phyloP scores from a whole-genome alignment of 495 filamentous ascomycete species.

The Neurospora sp. region DNA sequence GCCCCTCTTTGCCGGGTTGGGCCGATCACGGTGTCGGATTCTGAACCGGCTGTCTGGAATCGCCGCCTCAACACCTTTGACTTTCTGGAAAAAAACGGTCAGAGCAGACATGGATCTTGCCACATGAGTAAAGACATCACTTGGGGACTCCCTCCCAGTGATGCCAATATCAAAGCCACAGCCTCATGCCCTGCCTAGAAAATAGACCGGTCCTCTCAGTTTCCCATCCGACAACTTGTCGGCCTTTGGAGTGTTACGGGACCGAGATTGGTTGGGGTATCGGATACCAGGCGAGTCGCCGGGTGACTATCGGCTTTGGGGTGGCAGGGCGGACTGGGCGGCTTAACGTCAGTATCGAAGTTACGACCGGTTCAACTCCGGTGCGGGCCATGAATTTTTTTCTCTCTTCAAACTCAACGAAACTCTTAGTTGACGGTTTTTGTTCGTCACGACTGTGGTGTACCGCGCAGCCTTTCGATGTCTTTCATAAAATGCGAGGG shows the following conservation, averaged over 20 bases:
- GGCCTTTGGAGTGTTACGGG: background rate
- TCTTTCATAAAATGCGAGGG: background rate
- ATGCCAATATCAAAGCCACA: too few species aligned
- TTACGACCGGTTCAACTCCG: background rate
- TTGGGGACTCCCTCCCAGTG: too few species aligned
- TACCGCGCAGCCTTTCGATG: too few species aligned
- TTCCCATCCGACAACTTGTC: background rate
- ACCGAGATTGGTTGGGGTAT: too few species aligned
- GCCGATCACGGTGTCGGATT: background rate
- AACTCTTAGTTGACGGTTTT: too few species aligned
- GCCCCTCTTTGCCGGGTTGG: too few species aligned
- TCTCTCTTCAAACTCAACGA: too few species aligned
- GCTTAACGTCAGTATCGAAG: background rate
- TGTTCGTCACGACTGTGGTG: too few species aligned
- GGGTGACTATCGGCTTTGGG: too few species aligned
- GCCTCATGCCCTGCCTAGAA: too few species aligned
- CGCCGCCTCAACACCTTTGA: too few species aligned
- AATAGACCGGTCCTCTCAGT: background rate
- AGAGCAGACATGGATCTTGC: background rate
- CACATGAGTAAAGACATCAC: background rate
- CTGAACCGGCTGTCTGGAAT: background rate
- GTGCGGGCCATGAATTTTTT: background rate
- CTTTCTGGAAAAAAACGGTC: background rate
- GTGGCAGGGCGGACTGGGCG: background rate
- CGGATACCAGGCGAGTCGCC: too few species aligned